Evolutionary conservation across 768 basidiomycete species (phyloP).

Genomic region (Zangia roseola): DNA sequence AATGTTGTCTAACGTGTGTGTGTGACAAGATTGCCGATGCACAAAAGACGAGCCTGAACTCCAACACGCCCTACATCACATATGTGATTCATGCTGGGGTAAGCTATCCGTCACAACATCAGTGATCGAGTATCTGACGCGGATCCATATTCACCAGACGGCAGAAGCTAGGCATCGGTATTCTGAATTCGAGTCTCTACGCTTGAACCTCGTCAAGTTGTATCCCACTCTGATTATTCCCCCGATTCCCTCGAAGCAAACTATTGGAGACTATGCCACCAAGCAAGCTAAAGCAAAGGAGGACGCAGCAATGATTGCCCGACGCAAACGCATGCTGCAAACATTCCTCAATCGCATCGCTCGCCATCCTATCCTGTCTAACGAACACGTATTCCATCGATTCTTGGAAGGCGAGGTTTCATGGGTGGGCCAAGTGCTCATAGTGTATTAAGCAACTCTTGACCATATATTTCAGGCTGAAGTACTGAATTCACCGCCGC

Average conservation of each 20-base stretch:
- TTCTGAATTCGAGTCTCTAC: slow-evolving; percentile 95
- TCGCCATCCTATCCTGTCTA: slow-evolving; percentile 91
- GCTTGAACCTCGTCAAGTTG: slow-evolving; percentile 76
- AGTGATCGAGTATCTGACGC: slow-evolving; percentile 5
- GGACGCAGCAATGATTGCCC: slow-evolving; percentile 86
- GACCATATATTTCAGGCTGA: slow-evolving; percentile 58
- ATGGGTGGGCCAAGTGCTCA: slow-evolving; percentile 60
- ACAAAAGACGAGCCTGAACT: slow-evolving; percentile 87
- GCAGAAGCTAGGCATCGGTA: slow-evolving; percentile 87
- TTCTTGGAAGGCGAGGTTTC: slow-evolving; percentile 96
- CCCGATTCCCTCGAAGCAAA: slow-evolving; percentile 96
- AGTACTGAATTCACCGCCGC: slow-evolving; percentile 88
- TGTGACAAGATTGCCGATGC: slow-evolving; percentile 84
- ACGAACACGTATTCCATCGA: slow-evolving; percentile 94
- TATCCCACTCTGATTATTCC: slow-evolving; percentile 97
- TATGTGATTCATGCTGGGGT: slow-evolving; percentile 93
- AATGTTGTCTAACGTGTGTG: slow-evolving; percentile 7
- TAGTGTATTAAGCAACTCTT: not conserved
- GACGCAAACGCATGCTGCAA: slow-evolving; percentile 91
- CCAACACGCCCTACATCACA: slow-evolving; percentile 89
- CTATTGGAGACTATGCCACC: slow-evolving; percentile 92
- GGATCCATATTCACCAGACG: slow-evolving; percentile 46
- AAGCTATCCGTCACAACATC: slow-evolving; percentile 22
- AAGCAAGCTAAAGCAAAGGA: slow-evolving; percentile 98
- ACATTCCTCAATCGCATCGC: slow-evolving; percentile 91